Evolutionary conservation across 495 filamentous ascomycete genomes (phyloP), one percentile per base, ranked within the genome.

Genomic region (Tricharina praecox): DNA sequence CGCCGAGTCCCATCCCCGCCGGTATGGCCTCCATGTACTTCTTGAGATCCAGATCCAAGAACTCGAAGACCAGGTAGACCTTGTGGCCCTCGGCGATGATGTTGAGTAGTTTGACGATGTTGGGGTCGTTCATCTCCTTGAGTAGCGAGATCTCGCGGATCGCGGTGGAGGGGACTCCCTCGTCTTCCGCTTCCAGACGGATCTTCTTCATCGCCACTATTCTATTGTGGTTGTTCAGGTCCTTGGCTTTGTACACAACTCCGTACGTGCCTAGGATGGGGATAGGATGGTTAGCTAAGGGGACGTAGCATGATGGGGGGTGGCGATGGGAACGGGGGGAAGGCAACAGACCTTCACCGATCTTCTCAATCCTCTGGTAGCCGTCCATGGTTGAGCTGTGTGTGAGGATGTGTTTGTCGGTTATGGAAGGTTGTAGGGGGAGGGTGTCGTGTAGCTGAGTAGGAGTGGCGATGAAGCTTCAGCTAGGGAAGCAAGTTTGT

Each of bases 331-430:
- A 21, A 38, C 10, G 24, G 35, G 28, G 30, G 48, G 42, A 50
- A 8, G 23, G 37, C 28, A 21, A 64, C 64, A 60, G 65, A 94
- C 90, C 90, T 74, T 99, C 90, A 57, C 90, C 90, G 65, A 99
- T 92, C 70, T 99, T 99, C 71, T 99, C 90, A 49, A 99, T 81
- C 69, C 95, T 95, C 70, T 96, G 86, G 66, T 99, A 99, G 64
- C 95, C 94, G 63, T 99, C 90, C 90, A 99, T 99, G 40, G 18
- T 43, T 24, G 21, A 8, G 40, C 13, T 24, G n/a, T n/a, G n/a
- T n/a, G n/a, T n/a, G n/a, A n/a, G n/a, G n/a, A n/a, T n/a, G n/a
- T n/a, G n/a, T n/a, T n/a, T n/a, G n/a, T n/a, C n/a, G n/a, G n/a
- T n/a, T n/a, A n/a, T n/a, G n/a, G n/a, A n/a, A n/a, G n/a, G n/a